phyloP scores from a whole-genome alignment of 257 asterid genomes.

The Mentha longifolia region DNA sequence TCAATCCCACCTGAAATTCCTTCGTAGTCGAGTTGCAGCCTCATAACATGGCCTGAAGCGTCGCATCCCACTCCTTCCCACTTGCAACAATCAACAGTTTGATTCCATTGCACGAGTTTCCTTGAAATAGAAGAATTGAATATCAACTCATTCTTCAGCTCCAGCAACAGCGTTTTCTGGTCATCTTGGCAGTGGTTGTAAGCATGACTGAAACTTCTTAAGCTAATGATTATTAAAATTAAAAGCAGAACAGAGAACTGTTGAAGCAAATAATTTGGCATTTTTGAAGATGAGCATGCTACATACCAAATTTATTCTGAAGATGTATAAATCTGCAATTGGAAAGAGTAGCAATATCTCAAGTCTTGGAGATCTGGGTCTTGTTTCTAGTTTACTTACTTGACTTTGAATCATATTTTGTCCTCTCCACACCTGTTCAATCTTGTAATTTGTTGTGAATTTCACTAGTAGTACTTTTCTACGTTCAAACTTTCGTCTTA shows the following conservation, averaged over 20 bases:
- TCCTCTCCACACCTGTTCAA: too few species aligned
- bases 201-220: background rate
- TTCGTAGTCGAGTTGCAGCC: slow-evolving; percentile 36
- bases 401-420: too few species aligned
- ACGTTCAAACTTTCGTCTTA: too few species aligned
- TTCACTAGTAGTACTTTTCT: too few species aligned
- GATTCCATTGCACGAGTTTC: background rate
- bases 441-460: too few species aligned
- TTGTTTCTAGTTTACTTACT: too few species aligned
- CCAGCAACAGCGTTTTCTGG: background rate
- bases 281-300: background rate
- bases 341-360: background rate
- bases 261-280: background rate
- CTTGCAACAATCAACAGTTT: slow-evolving; percentile 41
- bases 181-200: background rate
- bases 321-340: background rate
- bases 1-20: slow-evolving; percentile 31
- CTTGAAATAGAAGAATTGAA: background rate
- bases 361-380: background rate
- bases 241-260: background rate
- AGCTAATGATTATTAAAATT: background rate
- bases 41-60: slow-evolving; percentile 37
- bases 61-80: slow-evolving; percentile 60
- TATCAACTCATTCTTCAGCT: background rate
- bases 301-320: background rate